Evolutionary conservation across 2,329 filamentous ascomycete genomes (phyloP).

Genomic region (Orbilia blumenaviensis): DNA sequence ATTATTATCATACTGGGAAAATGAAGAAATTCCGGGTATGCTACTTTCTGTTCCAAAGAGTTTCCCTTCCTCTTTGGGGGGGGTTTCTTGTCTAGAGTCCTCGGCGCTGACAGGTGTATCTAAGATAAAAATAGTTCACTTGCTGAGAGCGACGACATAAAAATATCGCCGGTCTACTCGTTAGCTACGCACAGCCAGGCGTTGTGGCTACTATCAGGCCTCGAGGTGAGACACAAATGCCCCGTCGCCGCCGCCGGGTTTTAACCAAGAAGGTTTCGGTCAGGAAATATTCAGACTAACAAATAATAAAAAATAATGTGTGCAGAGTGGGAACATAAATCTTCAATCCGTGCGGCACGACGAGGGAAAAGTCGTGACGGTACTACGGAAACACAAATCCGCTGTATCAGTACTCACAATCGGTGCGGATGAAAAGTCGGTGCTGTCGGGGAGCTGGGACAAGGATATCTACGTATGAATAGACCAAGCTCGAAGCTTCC

Average conservation of each 20-base stretch:
- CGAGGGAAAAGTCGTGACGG: constrained; percentile 87
- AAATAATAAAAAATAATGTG: no score
- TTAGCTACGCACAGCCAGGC: constrained; percentile 89
- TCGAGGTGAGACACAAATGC: constrained; percentile 73
- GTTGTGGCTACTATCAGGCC: constrained; percentile 87
- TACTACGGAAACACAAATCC: constrained; percentile 83
- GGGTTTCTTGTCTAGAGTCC: not conserved
- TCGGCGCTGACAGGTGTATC: constrained; percentile 25
- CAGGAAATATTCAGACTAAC: not conserved
- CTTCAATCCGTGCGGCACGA: constrained; percentile 92
- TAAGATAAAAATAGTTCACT: constrained; percentile 50
- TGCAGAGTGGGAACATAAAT: constrained; percentile 85
- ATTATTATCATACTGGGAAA: constrained; percentile 97
- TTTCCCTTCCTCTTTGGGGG: no score
- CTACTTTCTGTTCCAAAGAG: no score
- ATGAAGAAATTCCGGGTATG: constrained; percentile 75
- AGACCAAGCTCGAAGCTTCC: not conserved
- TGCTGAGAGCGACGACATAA: constrained; percentile 57
- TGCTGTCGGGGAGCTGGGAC: constrained; percentile 95
- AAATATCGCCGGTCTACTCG: constrained; percentile 91
- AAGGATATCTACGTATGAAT: constrained; percentile 74
- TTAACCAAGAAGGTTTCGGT: no score
- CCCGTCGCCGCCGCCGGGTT: no score
- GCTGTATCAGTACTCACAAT: constrained; percentile 88
- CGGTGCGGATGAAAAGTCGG: constrained; percentile 82